Evolutionary conservation across 495 filamentous ascomycete species (phyloP), one percentile per base, ranked within the genome.

Genomic region (Hypoxylon lienhwacheense): DNA sequence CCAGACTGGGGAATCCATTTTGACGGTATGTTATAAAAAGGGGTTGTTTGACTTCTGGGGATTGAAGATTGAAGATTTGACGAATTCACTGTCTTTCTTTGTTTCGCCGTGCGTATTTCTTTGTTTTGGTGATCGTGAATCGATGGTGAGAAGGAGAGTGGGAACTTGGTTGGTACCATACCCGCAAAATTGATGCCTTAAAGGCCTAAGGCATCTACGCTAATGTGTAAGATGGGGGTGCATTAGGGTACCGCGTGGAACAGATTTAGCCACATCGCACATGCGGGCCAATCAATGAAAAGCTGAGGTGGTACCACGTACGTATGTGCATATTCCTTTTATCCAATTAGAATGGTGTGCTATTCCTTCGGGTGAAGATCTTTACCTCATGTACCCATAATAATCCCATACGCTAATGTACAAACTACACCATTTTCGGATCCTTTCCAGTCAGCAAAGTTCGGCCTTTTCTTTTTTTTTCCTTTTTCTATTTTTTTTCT

Each of bases 1-100:
- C 17, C 34, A 21, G 25, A 14, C n/a, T 31, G 32, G 56, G 21
- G 26, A n/a, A 41, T 4, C 31, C 69, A 73, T 74, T 14, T 54
- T 67, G 55, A 15, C 33, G 7, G 34, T 36, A 50, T n/a, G 32
- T 24, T 52, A 15, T 31, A 35, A 39, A 43, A 42, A 22, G 26
- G 33, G 49, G 56, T 50, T 60, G 33, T 43, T 53, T 43, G 43
- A 52, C 46, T 49, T 48, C 21, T 47, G 2, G 29, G n/a, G 55
- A 33, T 45, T 25, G 41, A 33, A 20, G 28, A 11, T 7, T 7
- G 12, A 20, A 12, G 3, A 28, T 12, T 26, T 16, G n/a, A n/a
- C n/a, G n/a, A 22, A 46, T 43, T 61, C 45, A 54, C 50, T 10
- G 32, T 32, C 29, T 54, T 22, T 54, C 24, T 4, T 10, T 26